Evolutionary conservation across 2,329 filamentous ascomycete species (phyloP).

Genomic region (Sporothrix brunneoviolacea): DNA sequence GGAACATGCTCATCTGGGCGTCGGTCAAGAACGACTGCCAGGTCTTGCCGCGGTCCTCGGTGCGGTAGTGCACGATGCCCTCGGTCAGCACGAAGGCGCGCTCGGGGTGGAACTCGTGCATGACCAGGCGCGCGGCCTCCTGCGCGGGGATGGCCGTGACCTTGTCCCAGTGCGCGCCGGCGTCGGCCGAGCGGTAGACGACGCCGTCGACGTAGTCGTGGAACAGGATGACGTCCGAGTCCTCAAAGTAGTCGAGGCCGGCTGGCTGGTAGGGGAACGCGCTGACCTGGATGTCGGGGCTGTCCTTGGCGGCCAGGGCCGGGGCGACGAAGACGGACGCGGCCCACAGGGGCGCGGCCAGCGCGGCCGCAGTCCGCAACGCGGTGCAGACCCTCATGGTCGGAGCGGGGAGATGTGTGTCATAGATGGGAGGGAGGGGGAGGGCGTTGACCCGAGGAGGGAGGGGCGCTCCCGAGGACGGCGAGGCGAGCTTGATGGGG

Average conservation of each 20-base stretch:
- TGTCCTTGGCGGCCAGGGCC: slow-evolving; percentile 48
- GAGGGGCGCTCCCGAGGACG: not conserved
- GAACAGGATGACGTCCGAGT: slow-evolving; percentile 74
- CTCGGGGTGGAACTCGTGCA: slow-evolving; percentile 71
- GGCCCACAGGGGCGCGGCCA: slow-evolving; percentile 38
- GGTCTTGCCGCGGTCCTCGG: slow-evolving; percentile 70
- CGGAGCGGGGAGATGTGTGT: slow-evolving; percentile 18
- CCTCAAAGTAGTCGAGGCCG: slow-evolving; percentile 83
- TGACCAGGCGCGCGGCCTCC: slow-evolving; percentile 55
- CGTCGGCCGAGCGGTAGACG: slow-evolving; percentile 73
- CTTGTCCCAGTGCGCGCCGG: slow-evolving; percentile 68
- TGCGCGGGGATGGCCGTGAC: slow-evolving; percentile 60
- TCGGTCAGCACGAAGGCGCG: slow-evolving; percentile 75
- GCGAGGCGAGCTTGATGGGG: too few species aligned
- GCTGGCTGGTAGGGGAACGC: slow-evolving; percentile 60
- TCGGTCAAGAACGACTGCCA: slow-evolving; percentile 70
- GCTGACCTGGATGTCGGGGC: slow-evolving; percentile 58
- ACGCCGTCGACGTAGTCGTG: slow-evolving; percentile 58
- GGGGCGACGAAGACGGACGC: not conserved
- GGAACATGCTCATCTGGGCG: slow-evolving; percentile 48
- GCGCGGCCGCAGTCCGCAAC: slow-evolving; percentile 42
- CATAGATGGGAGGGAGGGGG: slow-evolving; percentile 2
- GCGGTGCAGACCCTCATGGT: slow-evolving; percentile 49
- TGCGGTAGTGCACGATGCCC: slow-evolving; percentile 69
- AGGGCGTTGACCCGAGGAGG: not conserved